Conservation (phyloP, 768 basidiomycete genomes). For the Pholiota microspora region DNA sequence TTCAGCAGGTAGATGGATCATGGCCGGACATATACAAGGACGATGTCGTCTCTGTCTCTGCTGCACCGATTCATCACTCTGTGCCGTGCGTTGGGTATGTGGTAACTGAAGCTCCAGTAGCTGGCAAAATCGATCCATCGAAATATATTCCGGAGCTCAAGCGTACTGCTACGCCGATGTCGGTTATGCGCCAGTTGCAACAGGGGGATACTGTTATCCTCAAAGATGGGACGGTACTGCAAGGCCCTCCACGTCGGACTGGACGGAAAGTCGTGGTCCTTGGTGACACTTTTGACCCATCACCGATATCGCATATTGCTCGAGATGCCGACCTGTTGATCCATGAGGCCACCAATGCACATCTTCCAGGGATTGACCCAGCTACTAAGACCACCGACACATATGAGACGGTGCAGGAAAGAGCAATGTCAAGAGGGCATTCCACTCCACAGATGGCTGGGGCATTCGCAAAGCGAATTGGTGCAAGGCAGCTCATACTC, state of each 20-base stretch:
- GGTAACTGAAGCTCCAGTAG: constrained; percentile 63
- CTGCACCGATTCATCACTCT: constrained; percentile 77
- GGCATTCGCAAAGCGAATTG: constrained; percentile 65
- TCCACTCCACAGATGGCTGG: constrained; percentile 93
- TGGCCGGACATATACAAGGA: constrained; percentile 70
- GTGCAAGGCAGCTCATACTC: constrained; percentile 62
- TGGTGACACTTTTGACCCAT: constrained; percentile 84
- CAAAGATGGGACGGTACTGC: constrained; percentile 68
- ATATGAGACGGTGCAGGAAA: constrained; percentile 55
- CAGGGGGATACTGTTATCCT: constrained; percentile 62
- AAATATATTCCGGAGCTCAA: constrained; percentile 67
- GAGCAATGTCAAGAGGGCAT: constrained; percentile 77
- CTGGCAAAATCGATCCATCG: constrained; percentile 73
- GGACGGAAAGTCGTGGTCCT: constrained; percentile 81
- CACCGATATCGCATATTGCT: constrained; percentile 60
- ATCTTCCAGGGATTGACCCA: constrained; percentile 63
- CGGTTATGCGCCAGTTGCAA: constrained; percentile 64
- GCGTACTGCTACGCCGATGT: constrained; percentile 67
- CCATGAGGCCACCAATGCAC: constrained; percentile 90
- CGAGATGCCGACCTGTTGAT: constrained; percentile 69
- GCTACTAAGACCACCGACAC: constrained; percentile 62
- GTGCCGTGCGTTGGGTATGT: constrained; percentile 83
- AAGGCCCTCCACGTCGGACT: constrained; percentile 59
- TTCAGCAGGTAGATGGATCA: constrained; percentile 52
- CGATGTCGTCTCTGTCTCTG: constrained; percentile 58